Conservation (phyloP, 805 yeast species). For the Starmerella geochares region DNA sequence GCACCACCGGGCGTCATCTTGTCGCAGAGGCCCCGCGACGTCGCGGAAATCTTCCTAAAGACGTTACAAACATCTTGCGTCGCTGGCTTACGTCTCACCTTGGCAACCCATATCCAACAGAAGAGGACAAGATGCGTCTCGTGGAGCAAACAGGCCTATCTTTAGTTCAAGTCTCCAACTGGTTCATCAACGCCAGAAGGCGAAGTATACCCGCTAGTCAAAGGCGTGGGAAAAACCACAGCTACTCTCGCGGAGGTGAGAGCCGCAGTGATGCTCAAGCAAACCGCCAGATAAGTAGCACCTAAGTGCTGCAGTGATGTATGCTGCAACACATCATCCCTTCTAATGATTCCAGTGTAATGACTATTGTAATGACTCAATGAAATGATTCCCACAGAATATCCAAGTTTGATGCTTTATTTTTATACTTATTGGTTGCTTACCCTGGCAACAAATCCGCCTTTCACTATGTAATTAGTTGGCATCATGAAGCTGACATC, state of each 20-base stretch:
- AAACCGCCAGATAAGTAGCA: neutral
- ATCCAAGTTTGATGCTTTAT: too few species aligned
- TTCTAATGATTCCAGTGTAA: neutral
- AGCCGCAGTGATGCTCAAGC: neutral
- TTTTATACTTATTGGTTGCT: too few species aligned
- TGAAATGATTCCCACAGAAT: neutral
- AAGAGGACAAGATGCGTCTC: conserved; percentile 60
- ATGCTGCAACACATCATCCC: too few species aligned
- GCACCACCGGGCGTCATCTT: conserved; percentile 18
- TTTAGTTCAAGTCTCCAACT: conserved; percentile 69
- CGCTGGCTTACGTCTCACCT: conserved; percentile 66
- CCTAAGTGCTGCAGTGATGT: too few species aligned
- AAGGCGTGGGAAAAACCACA: conserved; percentile 20
- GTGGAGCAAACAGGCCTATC: conserved; percentile 66
- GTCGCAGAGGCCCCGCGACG: conserved; percentile 29
- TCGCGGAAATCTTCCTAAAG: conserved; percentile 69
- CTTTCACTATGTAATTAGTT: too few species aligned
- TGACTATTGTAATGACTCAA: neutral
- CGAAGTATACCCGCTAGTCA: conserved; percentile 44
- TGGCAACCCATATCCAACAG: conserved; percentile 76
- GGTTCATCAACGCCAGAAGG: conserved; percentile 83
- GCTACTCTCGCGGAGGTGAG: conserved; percentile 1
- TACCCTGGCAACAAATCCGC: too few species aligned
- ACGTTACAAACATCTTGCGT: conserved; percentile 60
- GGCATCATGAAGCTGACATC: too few species aligned